Percentiles rank a stretch among this genome's conserved stretches.
Conservation (phyloP, 1,284 basidiomycete genomes). For the Malassezia globosa region DNA sequence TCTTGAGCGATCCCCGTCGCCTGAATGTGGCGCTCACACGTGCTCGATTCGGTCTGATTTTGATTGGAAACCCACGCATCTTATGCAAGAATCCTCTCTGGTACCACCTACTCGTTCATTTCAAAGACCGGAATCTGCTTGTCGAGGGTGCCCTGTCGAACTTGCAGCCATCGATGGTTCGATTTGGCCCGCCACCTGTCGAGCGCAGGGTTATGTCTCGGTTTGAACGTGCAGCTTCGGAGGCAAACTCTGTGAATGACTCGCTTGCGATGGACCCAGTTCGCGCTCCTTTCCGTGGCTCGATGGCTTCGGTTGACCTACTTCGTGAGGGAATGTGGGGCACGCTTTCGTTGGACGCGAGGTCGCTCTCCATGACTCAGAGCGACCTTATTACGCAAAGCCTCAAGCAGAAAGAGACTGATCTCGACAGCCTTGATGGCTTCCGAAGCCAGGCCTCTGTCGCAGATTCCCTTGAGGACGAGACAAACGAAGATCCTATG, state of each 20-base stretch:
- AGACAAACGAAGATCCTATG: too few species aligned
- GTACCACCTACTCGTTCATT: slow-evolving; percentile 95
- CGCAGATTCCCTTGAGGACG: slow-evolving; percentile 17
- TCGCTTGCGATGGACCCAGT: slow-evolving; percentile 7
- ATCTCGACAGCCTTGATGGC: slow-evolving; percentile 28
- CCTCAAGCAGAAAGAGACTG: slow-evolving; percentile 5
- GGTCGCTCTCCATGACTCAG: slow-evolving; percentile 1
- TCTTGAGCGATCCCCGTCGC: slow-evolving; percentile 92
- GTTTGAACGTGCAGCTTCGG: slow-evolving; percentile 52
- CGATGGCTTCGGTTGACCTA: neutral
- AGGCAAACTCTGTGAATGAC: slow-evolving; percentile 18
- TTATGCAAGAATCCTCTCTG: slow-evolving; percentile 80
- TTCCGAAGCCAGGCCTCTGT: slow-evolving; percentile 33
- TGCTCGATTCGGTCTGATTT: slow-evolving; percentile 94
- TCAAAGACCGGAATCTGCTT: slow-evolving; percentile 86
- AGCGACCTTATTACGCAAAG: slow-evolving; percentile 2
- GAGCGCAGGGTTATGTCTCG: slow-evolving; percentile 57
- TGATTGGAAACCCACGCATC: slow-evolving; percentile 95
- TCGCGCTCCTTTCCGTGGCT: slow-evolving; percentile 3
- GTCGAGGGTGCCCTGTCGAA: slow-evolving; percentile 96
- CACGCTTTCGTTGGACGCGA: neutral
- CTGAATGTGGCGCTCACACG: slow-evolving; percentile 93
- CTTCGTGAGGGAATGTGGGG: slow-evolving; percentile 4
- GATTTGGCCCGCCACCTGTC: slow-evolving; percentile 59
- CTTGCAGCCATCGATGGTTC: slow-evolving; percentile 94